These are phyloP conservation scores for Fragaria nilgerrensis DNA, from an alignment of 306 rosid species.

Conservation along the genomic window DNA sequence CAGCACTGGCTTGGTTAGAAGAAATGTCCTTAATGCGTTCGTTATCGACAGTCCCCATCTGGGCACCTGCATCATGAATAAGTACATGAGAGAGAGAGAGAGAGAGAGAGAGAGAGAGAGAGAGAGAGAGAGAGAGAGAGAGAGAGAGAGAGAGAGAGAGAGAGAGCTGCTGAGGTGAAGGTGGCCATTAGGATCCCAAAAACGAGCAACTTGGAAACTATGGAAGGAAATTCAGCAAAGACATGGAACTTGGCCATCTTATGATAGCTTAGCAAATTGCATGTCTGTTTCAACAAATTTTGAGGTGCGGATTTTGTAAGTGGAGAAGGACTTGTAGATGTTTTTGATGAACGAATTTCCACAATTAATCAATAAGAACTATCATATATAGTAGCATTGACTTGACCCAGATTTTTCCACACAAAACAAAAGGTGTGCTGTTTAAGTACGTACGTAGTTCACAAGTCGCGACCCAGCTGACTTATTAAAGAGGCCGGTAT, in stretches of 20 bases:
- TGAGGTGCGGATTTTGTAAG: not conserved
- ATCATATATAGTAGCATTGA: not conserved
- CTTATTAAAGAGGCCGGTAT: too few species aligned
- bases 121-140: too few species aligned
- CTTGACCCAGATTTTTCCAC: not conserved
- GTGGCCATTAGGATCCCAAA: constrained; percentile 10
- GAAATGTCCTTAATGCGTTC: too few species aligned
- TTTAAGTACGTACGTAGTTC: not conserved
- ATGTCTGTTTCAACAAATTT: not conserved
- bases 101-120: too few species aligned
- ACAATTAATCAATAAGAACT: not conserved
- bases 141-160: too few species aligned
- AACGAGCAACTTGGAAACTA: not conserved
- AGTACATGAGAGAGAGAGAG: not conserved
- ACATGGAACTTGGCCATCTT: not conserved
- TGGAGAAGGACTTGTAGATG: not conserved
- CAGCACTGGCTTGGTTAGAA: too few species aligned
- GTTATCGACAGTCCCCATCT: too few species aligned
- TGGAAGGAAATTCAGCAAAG: constrained; percentile 2
- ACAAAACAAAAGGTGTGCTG: not conserved
- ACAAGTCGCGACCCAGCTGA: not conserved
- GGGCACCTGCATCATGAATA: too few species aligned
- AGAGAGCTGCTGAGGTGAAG: not conserved
- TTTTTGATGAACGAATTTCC: not conserved
- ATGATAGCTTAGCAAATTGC: not conserved